phyloP scores from a whole-genome alignment of 164 flowering plant genomes.

The Magnolia changhungtana region DNA sequence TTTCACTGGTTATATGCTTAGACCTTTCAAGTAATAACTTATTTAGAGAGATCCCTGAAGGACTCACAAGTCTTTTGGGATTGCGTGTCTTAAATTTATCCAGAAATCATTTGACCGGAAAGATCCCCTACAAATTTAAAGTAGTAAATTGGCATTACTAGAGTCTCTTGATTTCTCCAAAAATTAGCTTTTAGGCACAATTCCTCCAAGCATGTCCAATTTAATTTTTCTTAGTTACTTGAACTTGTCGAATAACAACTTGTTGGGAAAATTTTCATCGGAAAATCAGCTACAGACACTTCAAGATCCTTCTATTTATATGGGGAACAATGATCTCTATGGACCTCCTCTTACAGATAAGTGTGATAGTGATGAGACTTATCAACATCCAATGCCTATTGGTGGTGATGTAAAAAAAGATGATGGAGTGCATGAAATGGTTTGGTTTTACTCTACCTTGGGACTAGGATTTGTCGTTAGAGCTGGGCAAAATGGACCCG shows the following conservation, averaged over 20 bases:
- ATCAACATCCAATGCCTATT: too few species aligned
- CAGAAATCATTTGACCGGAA: background rate
- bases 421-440: background rate
- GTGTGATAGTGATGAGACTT: background rate
- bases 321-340: background rate
- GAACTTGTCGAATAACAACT: constrained; percentile 9
- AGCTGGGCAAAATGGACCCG: too few species aligned
- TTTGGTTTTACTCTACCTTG: constrained; percentile 1
- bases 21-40: constrained; percentile 7
- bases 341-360: background rate
- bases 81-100: constrained; percentile 5
- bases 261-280: constrained; percentile 1
- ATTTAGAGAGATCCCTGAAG: constrained; percentile 5
- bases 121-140: background rate
- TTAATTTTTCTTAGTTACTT: background rate
- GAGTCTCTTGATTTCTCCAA: constrained; percentile 8
- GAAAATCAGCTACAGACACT: background rate
- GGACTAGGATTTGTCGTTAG: constrained; percentile 9
- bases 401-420: background rate
- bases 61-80: background rate
- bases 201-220: background rate
- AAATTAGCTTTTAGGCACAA: background rate
- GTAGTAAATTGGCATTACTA: background rate
- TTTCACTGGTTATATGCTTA: background rate
- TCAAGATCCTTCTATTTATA: constrained; percentile 1